Conservation (phyloP, 2,329 filamentous ascomycete species). For the Chalaropsis ovoidea region DNA sequence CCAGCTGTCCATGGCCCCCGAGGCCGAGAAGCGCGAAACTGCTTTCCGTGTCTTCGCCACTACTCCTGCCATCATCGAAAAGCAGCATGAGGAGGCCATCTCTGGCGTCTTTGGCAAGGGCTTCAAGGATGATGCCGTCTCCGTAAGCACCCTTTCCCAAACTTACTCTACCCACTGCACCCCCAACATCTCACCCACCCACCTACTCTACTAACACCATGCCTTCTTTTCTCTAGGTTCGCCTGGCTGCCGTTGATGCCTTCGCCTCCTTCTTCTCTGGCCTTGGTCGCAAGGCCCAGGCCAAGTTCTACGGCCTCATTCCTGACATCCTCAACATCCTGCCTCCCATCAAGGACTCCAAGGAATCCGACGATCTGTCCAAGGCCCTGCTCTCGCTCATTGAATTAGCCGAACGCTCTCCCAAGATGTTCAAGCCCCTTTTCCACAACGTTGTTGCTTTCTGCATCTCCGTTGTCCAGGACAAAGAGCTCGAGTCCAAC, state of each 20-base stretch:
- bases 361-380: slow-evolving; percentile 82
- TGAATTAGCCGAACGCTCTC: slow-evolving; percentile 84
- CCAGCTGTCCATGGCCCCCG: slow-evolving; percentile 75
- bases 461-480: slow-evolving; percentile 83
- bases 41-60: slow-evolving; percentile 93
- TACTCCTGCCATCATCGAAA: slow-evolving; percentile 90
- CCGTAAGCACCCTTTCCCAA: slow-evolving; percentile 42
- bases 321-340: slow-evolving; percentile 90
- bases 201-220: not conserved
- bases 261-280: slow-evolving; percentile 94
- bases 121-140: slow-evolving; percentile 77
- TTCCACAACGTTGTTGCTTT: slow-evolving; percentile 91
- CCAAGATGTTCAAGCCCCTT: slow-evolving; percentile 94
- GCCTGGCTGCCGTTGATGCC: slow-evolving; percentile 88
- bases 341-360: slow-evolving; percentile 81
- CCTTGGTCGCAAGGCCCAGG: slow-evolving; percentile 74
- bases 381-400: slow-evolving; percentile 85
- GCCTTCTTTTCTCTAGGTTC: slow-evolving; percentile 47
- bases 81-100: slow-evolving; percentile 87
- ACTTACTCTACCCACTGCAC: not conserved
- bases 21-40: slow-evolving; percentile 76
- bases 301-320: slow-evolving; percentile 77
- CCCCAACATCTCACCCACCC: too few species aligned
- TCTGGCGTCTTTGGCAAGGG: slow-evolving; percentile 79
- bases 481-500: slow-evolving; percentile 85